A percentile compares a stretch with the other conserved stretches of the same genome.
Conservation (phyloP, 2,329 filamentous ascomycete genomes). For the Xylaria sp. region DNA sequence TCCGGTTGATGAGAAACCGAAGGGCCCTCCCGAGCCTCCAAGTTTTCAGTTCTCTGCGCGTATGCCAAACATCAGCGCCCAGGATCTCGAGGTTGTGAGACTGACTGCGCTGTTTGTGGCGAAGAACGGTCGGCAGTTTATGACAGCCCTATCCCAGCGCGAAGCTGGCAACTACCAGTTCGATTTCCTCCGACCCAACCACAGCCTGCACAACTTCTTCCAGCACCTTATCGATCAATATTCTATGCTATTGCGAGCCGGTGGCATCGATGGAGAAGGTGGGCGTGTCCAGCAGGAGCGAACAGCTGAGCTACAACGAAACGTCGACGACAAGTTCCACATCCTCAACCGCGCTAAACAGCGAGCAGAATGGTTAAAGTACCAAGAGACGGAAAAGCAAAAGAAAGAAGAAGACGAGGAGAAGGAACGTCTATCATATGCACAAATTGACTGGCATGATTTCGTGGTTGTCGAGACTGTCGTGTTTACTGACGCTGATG, state of each 20-base stretch:
- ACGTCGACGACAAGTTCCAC: constrained; percentile 81
- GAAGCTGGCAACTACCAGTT: constrained; percentile 94
- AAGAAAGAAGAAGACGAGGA: constrained; percentile 90
- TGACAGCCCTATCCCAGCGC: constrained; percentile 87
- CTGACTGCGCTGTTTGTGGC: constrained; percentile 92
- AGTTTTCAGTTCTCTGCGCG: constrained; percentile 94
- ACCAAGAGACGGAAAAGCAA: constrained; percentile 83
- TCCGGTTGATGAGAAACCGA: constrained; percentile 71
- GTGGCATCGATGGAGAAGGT: constrained; percentile 72
- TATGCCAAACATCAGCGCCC: constrained; percentile 96
- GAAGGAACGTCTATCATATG: constrained; percentile 78
- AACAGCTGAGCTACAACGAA: constrained; percentile 76
- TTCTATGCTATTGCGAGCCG: constrained; percentile 76
- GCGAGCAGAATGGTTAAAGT: constrained; percentile 87
- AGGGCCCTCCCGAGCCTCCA: constrained; percentile 84
- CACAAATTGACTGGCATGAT: constrained; percentile 97
- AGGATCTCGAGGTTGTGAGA: constrained; percentile 80
- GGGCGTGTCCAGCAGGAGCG: constrained; percentile 78
- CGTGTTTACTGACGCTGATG: constrained; percentile 88
- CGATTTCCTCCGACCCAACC: constrained; percentile 93
- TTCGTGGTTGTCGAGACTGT: constrained; percentile 97
- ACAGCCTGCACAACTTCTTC: constrained; percentile 97
- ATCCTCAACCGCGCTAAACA: constrained; percentile 83
- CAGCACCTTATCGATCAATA: constrained; percentile 94
- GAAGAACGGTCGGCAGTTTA: constrained; percentile 90